Conservation (phyloP, 306 rosid species). For the Prunus mongolica region DNA sequence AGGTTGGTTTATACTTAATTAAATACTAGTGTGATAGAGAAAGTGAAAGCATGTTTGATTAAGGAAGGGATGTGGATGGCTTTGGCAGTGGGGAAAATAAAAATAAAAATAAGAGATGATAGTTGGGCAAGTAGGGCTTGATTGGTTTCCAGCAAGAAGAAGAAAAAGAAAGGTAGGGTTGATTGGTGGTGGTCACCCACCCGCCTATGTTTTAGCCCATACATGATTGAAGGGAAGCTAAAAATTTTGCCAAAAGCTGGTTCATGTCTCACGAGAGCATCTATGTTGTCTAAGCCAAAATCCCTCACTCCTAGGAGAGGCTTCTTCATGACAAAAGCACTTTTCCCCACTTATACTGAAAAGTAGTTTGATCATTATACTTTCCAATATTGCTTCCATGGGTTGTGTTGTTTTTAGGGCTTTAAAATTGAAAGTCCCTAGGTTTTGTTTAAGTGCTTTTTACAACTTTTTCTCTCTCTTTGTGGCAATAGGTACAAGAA, state of each 20-base stretch:
- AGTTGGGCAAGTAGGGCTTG: constrained; percentile 9
- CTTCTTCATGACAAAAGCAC: constrained; percentile 23
- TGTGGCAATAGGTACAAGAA: not conserved
- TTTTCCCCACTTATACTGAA: not conserved
- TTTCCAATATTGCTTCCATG: constrained; percentile 4
- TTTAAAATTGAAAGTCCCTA: not conserved
- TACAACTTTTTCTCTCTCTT: not conserved
- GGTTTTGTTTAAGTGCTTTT: not conserved
- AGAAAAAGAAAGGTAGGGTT: not conserved
- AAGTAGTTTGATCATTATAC: constrained; percentile 6
- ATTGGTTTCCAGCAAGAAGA: constrained; percentile 2
- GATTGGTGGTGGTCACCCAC: constrained; percentile 15
- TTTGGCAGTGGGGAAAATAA: not conserved
- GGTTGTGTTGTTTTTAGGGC: not conserved
- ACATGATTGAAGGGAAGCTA: not conserved
- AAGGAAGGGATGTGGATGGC: not conserved
- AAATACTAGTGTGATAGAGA: not conserved
- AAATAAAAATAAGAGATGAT: not conserved
- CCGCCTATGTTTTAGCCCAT: not conserved
- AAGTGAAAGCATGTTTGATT: constrained; percentile 5
- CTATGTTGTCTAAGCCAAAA: constrained; percentile 2
- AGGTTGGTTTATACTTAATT: not conserved
- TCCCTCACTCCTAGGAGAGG: constrained; percentile 13
- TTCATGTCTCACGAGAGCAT: constrained; percentile 16
- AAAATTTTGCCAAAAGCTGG: constrained; percentile 4